These are phyloP conservation scores for Pleurotus citrinopileatus DNA, from an alignment of 768 basidiomycete genomes.

Conservation along the genomic window DNA sequence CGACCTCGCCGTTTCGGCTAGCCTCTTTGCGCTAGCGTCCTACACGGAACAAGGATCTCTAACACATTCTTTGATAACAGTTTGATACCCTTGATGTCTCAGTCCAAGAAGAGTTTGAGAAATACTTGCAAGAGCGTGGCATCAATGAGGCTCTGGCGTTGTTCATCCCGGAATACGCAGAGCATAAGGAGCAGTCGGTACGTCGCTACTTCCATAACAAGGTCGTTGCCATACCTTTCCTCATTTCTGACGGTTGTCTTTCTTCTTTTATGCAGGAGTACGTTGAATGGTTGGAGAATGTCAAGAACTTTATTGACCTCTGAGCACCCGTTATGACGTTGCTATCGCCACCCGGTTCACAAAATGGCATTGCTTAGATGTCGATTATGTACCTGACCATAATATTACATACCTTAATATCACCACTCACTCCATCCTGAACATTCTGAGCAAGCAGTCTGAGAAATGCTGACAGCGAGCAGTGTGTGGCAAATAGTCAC, in stretches of 20 bases:
- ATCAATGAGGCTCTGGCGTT: slow-evolving; percentile 77
- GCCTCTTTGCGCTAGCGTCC: slow-evolving; percentile 1
- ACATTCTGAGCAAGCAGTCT: slow-evolving; percentile 8
- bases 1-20: slow-evolving; percentile 5
- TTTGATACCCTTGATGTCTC: slow-evolving; percentile 87
- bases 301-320: slow-evolving; percentile 79
- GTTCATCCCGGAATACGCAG: slow-evolving; percentile 87
- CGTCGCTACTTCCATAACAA: too few relatives aligned
- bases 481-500: slow-evolving; percentile 5
- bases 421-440: slow-evolving; percentile 1
- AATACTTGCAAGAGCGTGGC: slow-evolving; percentile 86
- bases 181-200: slow-evolving; percentile 92
- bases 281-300: slow-evolving; percentile 79
- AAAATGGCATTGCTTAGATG: slow-evolving; percentile 10
- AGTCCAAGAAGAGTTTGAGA: slow-evolving; percentile 91
- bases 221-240: slow-evolving; percentile 1
- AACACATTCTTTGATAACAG: slow-evolving; percentile 29
- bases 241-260: slow-evolving; percentile 8
- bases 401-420: slow-evolving; percentile 10
- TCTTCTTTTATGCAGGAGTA: slow-evolving; percentile 65
- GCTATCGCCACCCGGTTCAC: slow-evolving; percentile 5
- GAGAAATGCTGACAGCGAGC: neutral
- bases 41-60: neutral
- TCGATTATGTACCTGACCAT: slow-evolving; percentile 9
- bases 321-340: slow-evolving; percentile 22